A percentile compares a stretch with the other conserved stretches of the same genome.
Evolutionary conservation across 805 yeast species (phyloP).

Genomic region (Ogataea nakhonphanomensis): DNA sequence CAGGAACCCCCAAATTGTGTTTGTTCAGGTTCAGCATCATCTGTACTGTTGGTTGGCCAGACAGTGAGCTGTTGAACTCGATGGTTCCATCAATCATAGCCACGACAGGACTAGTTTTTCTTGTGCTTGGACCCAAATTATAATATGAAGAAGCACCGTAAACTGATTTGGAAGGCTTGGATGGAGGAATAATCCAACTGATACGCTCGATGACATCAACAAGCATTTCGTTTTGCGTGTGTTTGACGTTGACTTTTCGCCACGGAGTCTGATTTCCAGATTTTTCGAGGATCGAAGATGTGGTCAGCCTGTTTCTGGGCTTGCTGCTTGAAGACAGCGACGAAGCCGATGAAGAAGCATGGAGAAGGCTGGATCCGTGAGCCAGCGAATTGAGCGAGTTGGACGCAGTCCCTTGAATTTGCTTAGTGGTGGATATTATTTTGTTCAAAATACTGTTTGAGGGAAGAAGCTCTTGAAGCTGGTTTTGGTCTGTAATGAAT

Average conservation of each 20-base stretch:
- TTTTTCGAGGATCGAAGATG: constrained; percentile 31
- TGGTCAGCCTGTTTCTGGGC: constrained; percentile 8
- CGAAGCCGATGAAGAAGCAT: constrained; percentile 16
- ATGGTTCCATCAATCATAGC: constrained; percentile 64
- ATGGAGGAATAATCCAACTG: constrained; percentile 48
- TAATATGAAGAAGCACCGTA: constrained; percentile 27
- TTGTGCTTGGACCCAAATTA: constrained; percentile 22
- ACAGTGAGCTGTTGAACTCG: constrained; percentile 61
- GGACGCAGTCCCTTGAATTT: constrained; percentile 32
- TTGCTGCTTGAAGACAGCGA: constrained; percentile 10
- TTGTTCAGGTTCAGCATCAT: constrained; percentile 48
- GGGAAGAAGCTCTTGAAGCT: constrained; percentile 68
- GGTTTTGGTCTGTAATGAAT: constrained; percentile 65
- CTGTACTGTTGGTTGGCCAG: constrained; percentile 73
- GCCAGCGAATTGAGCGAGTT: constrained; percentile 28
- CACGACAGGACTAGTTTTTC: constrained; percentile 35
- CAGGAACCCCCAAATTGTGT: constrained; percentile 51
- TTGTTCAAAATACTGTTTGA: constrained; percentile 52
- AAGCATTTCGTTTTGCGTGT: constrained; percentile 79
- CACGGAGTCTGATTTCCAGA: constrained; percentile 56
- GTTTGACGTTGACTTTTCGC: constrained; percentile 69
- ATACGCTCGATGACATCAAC: constrained; percentile 75
- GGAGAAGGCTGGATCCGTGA: constrained; percentile 23
- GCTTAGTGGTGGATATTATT: constrained; percentile 41
- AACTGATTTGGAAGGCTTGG: constrained; percentile 2